Evolutionary conservation across 2,329 filamentous ascomycete genomes (phyloP).

Genomic region (Calonectria leucothoes): DNA sequence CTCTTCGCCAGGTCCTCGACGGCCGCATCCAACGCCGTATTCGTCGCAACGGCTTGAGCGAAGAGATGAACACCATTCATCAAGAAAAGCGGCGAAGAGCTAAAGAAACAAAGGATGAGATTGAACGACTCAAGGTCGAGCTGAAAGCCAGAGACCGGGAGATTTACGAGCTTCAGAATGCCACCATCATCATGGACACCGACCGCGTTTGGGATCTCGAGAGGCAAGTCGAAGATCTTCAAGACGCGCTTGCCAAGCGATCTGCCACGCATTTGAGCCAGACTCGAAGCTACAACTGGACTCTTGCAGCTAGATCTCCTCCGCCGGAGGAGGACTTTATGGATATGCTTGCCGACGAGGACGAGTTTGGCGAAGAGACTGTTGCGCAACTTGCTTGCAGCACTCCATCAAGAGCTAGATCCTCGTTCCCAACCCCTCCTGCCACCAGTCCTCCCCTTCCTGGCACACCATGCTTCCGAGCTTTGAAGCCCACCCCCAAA

Average conservation of each 20-base stretch:
- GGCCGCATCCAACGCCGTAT: constrained; percentile 68
- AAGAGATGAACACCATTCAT: constrained; percentile 66
- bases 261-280: constrained; percentile 35
- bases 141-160: constrained; percentile 63
- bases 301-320: constrained; percentile 62
- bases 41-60: constrained; percentile 66
- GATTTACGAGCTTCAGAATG: constrained; percentile 64
- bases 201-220: constrained; percentile 57
- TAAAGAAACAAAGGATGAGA: constrained; percentile 56
- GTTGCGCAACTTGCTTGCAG: constrained; percentile 63
- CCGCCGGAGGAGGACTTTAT: constrained; percentile 53
- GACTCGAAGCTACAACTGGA: constrained; percentile 60
- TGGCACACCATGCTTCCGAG: constrained; percentile 52
- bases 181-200: constrained; percentile 62
- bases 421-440: constrained; percentile 67
- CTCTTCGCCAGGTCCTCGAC: constrained; percentile 65
- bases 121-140: constrained; percentile 60
- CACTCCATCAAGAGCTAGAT: constrained; percentile 58
- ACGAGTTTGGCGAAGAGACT: constrained; percentile 62
- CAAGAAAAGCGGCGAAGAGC: constrained; percentile 57
- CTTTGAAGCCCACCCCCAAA: constrained; percentile 33
- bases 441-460: constrained; percentile 60
- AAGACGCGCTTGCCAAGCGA: constrained; percentile 45
- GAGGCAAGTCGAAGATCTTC: constrained; percentile 51
- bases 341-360: constrained; percentile 50